phyloP scores from a whole-genome alignment of 2,329 filamentous ascomycete genomes.

The Fusarium citri region DNA sequence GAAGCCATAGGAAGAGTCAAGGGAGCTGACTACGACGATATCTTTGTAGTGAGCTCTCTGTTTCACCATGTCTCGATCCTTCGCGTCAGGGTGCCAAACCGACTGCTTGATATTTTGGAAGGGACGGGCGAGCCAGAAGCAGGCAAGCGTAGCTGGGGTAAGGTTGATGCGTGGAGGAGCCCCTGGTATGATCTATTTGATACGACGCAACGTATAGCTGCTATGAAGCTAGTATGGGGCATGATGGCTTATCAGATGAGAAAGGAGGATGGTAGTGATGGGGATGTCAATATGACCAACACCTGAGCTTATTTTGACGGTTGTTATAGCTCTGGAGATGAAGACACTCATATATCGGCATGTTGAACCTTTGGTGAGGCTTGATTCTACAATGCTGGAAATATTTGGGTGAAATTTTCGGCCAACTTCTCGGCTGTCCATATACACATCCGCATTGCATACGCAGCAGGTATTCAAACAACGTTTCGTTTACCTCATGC shows the following conservation, averaged over 20 bases:
- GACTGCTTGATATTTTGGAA: conserved; percentile 64
- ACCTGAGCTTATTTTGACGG: conserved; percentile 21
- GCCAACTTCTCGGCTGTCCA: conserved; percentile 5
- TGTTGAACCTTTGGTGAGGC: background rate
- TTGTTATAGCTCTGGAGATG: background rate
- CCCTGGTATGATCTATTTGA: conserved; percentile 72
- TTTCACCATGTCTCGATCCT: conserved; percentile 72
- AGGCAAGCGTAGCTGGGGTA: conserved; percentile 60
- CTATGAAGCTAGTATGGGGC: conserved; percentile 68
- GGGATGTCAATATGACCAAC: conserved; percentile 48
- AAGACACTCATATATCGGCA: background rate
- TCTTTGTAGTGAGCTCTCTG: conserved; percentile 70
- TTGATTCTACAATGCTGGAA: background rate
- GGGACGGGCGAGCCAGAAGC: conserved; percentile 55
- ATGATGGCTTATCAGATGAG: conserved; percentile 72
- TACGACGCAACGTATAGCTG: conserved; percentile 64
- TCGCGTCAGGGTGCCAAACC: conserved; percentile 67
- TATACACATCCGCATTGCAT: background rate
- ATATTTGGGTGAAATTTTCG: conserved; percentile 3
- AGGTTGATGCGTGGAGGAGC: conserved; percentile 67
- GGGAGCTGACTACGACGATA: conserved; percentile 66
- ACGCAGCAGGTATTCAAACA: background rate
- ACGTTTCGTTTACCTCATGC: background rate
- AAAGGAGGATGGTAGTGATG: conserved; percentile 45
- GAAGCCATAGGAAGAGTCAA: conserved; percentile 64